A percentile compares a stretch with the other conserved stretches of the same genome.
Conservation (phyloP, 2,329 filamentous ascomycete species). For the Raffaelea arxii region DNA sequence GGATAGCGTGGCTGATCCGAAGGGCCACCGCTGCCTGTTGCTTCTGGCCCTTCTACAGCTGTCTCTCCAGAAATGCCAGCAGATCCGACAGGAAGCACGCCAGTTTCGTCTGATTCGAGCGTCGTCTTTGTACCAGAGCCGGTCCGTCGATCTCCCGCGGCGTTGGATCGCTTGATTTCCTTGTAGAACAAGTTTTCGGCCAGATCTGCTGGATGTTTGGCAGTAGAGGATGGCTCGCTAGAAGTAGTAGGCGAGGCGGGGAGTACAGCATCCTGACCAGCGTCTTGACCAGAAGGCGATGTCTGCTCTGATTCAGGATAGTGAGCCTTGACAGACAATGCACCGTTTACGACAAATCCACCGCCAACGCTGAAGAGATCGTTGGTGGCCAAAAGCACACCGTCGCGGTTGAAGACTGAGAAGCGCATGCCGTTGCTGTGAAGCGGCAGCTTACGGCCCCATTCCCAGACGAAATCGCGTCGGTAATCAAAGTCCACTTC, state of each 20-base stretch:
- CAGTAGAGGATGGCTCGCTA: background rate
- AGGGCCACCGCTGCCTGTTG: background rate
- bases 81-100: conserved; percentile 9
- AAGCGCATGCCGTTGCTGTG: conserved; percentile 45
- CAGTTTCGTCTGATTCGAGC: background rate
- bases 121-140: conserved; percentile 31
- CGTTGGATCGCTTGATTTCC: conserved; percentile 35
- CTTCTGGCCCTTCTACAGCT: background rate
- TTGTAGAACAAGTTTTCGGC: conserved; percentile 44
- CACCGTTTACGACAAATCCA: conserved; percentile 42
- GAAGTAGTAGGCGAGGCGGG: conserved; percentile 16
- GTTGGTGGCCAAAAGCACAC: conserved; percentile 35
- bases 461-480: conserved; percentile 39
- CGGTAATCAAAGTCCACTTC: conserved; percentile 40
- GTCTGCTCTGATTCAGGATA: too few relatives aligned
- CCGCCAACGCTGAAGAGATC: conserved; percentile 42
- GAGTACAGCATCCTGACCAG: too few relatives aligned
- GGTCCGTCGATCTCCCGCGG: conserved; percentile 32
- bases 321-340: conserved; percentile 34
- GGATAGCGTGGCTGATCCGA: conserved; percentile 31
- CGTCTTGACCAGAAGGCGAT: too few relatives aligned
- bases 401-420: conserved; percentile 37
- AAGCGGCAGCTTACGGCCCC: conserved; percentile 38
- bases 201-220: conserved; percentile 33
- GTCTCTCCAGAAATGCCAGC: conserved; percentile 5